Evolutionary conservation across 2,329 filamentous ascomycete genomes (phyloP).

Genomic region (Fusarium abutilonis): DNA sequence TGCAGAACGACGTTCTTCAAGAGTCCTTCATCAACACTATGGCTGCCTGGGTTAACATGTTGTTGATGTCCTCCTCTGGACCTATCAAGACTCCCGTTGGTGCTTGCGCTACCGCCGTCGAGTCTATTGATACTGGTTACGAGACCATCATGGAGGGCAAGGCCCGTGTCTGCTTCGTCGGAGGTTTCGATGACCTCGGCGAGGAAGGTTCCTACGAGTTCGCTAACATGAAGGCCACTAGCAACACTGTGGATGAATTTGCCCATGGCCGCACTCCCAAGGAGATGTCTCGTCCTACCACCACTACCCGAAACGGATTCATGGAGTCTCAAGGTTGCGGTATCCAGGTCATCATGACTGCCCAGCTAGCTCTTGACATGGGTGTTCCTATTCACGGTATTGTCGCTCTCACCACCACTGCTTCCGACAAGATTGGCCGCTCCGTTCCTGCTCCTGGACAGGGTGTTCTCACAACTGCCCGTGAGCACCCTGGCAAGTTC

Average conservation of each 20-base stretch:
- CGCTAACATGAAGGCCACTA: conserved; percentile 99
- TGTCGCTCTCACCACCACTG: conserved; percentile 90
- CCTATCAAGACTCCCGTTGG: conserved; percentile 99
- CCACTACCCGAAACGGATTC: conserved; percentile 95
- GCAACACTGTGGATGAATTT: conserved; percentile 96
- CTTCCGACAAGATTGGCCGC: conserved; percentile 98
- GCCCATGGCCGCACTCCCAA: conserved; percentile 92
- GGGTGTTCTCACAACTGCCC: conserved; percentile 94
- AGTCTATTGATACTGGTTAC: conserved; percentile 97
- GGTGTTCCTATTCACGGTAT: conserved; percentile 98
- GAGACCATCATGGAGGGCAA: conserved; percentile 99
- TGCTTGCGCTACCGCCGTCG: conserved; percentile 95
- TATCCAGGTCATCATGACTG: conserved; percentile 99
- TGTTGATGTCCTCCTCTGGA: conserved; percentile 94
- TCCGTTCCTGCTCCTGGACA: conserved; percentile 96
- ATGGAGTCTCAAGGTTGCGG: conserved; percentile 99
- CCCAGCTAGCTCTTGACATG: conserved; percentile 95
- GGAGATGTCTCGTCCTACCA: conserved; percentile 98
- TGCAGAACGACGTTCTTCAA: conserved; percentile 98
- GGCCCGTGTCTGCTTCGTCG: conserved; percentile 95
- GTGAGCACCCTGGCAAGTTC: conserved; percentile 90
- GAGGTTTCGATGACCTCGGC: conserved; percentile 99
- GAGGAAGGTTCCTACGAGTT: conserved; percentile 99
- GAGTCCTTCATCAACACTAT: conserved; percentile 99
- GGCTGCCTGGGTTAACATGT: conserved; percentile 99